Conservation (phyloP, 2,329 filamentous ascomycete species). For the Zopfia rhizophila region DNA sequence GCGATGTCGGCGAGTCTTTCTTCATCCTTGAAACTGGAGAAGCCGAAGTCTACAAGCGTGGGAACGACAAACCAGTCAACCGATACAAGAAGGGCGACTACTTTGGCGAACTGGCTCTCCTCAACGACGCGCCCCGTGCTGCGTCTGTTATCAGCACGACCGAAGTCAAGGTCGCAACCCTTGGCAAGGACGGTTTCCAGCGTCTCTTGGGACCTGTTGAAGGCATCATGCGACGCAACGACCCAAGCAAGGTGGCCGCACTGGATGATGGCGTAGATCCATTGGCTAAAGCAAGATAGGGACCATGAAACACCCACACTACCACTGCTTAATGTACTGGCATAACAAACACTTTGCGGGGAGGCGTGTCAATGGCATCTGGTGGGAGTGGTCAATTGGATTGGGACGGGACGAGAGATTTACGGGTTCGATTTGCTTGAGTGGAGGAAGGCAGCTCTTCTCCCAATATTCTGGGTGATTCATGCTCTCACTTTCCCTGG, state of each 20-base stretch:
- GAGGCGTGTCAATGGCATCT: neutral
- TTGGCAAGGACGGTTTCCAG: slow-evolving; percentile 96
- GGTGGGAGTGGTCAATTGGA: neutral
- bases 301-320: neutral
- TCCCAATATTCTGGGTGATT: slow-evolving; percentile 16
- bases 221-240: slow-evolving; percentile 88
- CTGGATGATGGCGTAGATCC: slow-evolving; percentile 66
- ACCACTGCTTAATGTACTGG: slow-evolving; percentile 12
- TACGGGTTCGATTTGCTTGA: neutral
- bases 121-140: slow-evolving; percentile 93
- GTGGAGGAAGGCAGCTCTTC: slow-evolving; percentile 7
- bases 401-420: too few species aligned
- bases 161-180: slow-evolving; percentile 90
- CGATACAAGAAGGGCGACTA: slow-evolving; percentile 92
- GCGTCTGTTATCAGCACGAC: slow-evolving; percentile 86
- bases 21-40: slow-evolving; percentile 89
- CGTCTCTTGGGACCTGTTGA: slow-evolving; percentile 91
- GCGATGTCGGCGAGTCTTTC: slow-evolving; percentile 90
- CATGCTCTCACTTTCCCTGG: slow-evolving; percentile 20
- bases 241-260: slow-evolving; percentile 58
- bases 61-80: slow-evolving; percentile 75
- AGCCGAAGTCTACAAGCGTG: slow-evolving; percentile 87
- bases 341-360: slow-evolving; percentile 6
- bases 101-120: slow-evolving; percentile 92
- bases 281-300: slow-evolving; percentile 52